phyloP scores from a whole-genome alignment of 1,284 basidiomycete species.

The Apiotrichum laibachii region DNA sequence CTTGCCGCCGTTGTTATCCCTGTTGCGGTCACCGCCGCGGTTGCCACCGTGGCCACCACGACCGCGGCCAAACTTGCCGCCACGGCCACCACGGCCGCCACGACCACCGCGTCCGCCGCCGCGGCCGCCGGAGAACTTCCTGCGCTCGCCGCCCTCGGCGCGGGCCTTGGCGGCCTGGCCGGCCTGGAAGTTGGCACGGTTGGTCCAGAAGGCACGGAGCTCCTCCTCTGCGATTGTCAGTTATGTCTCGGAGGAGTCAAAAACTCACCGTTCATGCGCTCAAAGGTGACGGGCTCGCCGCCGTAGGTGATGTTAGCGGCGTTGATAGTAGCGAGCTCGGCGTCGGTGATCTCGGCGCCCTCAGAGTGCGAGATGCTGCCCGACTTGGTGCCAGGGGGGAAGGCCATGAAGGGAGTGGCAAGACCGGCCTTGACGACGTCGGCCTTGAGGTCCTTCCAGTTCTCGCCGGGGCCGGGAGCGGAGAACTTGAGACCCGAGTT shows the following conservation, averaged over 20 bases:
- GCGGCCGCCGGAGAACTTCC: conserved; percentile 32
- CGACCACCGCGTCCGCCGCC: conserved; percentile 29
- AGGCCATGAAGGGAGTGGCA: conserved; percentile 41
- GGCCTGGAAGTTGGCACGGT: conserved; percentile 61
- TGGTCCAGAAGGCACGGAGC: conserved; percentile 74
- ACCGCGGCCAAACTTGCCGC: conserved; percentile 32
- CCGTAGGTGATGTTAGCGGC: conserved; percentile 51
- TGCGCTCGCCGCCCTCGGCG: conserved; percentile 46
- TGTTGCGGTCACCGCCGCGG: conserved; percentile 14
- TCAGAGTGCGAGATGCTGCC: conserved; percentile 52
- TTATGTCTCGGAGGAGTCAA: background rate
- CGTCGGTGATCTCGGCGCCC: conserved; percentile 52
- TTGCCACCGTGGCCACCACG: conserved; percentile 10
- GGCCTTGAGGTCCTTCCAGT: conserved; percentile 55
- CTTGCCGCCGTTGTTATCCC: conserved; percentile 17
- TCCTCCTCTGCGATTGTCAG: conserved; percentile 54
- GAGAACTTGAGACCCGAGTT: conserved; percentile 49
- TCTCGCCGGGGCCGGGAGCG: conserved; percentile 46
- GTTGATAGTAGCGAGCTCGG: conserved; percentile 52
- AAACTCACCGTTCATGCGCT: conserved; percentile 35
- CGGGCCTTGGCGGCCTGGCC: conserved; percentile 59
- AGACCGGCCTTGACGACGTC: conserved; percentile 37
- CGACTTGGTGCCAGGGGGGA: conserved; percentile 47
- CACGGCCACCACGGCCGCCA: conserved; percentile 29
- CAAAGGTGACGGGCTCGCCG: conserved; percentile 43